Evolutionary conservation across 1,284 basidiomycete genomes (phyloP).

Genomic region (Termitomyces sp.): DNA sequence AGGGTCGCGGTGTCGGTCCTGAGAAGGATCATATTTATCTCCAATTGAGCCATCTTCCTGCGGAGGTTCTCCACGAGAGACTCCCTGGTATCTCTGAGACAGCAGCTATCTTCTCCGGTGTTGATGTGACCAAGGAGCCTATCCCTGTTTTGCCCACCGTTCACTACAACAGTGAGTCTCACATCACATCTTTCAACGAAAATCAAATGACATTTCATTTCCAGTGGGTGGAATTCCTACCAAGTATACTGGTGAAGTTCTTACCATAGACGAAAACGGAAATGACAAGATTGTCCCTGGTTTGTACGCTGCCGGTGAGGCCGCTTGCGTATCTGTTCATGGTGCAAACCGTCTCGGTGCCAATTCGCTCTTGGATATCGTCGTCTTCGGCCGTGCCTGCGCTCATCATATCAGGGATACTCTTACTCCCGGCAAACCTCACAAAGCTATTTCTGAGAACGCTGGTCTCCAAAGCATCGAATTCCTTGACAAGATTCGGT

Average conservation of each 20-base stretch:
- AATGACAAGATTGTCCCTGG: conserved; percentile 96
- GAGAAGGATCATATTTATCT: conserved; percentile 98
- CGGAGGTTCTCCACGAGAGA: conserved; percentile 95
- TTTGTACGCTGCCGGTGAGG: conserved; percentile 98
- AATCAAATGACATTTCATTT: conserved; percentile 11
- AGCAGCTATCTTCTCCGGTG: conserved; percentile 97
- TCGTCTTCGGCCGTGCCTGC: conserved; percentile 98
- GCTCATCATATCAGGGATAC: conserved; percentile 97
- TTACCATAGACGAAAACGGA: conserved; percentile 83
- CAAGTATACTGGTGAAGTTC: conserved; percentile 95
- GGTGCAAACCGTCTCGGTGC: conserved; percentile 99
- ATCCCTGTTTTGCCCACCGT: conserved; percentile 96
- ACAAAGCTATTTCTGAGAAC: conserved; percentile 85
- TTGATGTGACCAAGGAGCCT: conserved; percentile 99
- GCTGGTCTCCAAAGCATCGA: conserved; percentile 86
- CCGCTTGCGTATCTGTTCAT: conserved; percentile 98
- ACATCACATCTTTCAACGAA: neutral
- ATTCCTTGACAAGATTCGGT: conserved; percentile 87
- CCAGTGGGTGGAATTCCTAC: conserved; percentile 99
- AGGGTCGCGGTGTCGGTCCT: conserved; percentile 97
- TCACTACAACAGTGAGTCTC: conserved; percentile 84
- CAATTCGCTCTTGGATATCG: conserved; percentile 98
- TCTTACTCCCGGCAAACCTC: conserved; percentile 84
- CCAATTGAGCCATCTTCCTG: conserved; percentile 95
- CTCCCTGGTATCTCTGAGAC: conserved; percentile 99